Conservation (phyloP, 129 eudicot species). For the Cynara cardunculus region DNA sequence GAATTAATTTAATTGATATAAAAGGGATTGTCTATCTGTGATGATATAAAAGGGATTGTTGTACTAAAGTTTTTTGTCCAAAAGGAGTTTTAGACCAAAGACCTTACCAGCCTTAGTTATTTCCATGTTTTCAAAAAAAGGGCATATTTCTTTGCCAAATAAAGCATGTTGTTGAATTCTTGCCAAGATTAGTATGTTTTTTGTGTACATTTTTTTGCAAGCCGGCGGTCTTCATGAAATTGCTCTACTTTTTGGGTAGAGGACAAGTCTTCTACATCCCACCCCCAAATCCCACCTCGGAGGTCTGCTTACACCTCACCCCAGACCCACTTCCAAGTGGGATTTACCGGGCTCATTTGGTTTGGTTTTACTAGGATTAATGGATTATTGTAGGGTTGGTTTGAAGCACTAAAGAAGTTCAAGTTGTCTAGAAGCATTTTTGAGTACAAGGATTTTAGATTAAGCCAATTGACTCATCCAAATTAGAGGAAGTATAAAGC, state of each 20-base stretch:
- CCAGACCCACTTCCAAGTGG: not conserved
- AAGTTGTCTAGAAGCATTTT: not conserved
- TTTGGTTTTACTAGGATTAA: not conserved
- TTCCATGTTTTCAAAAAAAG: not conserved
- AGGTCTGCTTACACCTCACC: not conserved
- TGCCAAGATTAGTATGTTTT: slow-evolving; percentile 2
- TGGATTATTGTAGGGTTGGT: not conserved
- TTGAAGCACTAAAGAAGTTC: not conserved
- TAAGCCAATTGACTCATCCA: not conserved
- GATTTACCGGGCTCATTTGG: not conserved
- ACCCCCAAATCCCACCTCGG: not conserved
- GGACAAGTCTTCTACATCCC: not conserved
- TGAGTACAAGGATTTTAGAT: not conserved
- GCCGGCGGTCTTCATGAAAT: not conserved
- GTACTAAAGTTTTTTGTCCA: not conserved
- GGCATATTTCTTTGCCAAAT: not conserved
- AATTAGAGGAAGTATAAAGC: not conserved
- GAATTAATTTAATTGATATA: no score
- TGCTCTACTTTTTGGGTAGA: not conserved
- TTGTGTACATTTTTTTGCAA: not conserved
- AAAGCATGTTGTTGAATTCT: not conserved
- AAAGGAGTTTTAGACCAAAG: not conserved
- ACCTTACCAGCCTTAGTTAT: not conserved
- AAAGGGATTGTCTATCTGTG: no score
- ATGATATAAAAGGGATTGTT: no score